Percentiles rank a stretch among this genome's conserved stretches.
These are phyloP conservation scores for Dictyostelium brefeldianum DNA, from an alignment of 78 protist genomes.

Conservation along the genomic window DNA sequence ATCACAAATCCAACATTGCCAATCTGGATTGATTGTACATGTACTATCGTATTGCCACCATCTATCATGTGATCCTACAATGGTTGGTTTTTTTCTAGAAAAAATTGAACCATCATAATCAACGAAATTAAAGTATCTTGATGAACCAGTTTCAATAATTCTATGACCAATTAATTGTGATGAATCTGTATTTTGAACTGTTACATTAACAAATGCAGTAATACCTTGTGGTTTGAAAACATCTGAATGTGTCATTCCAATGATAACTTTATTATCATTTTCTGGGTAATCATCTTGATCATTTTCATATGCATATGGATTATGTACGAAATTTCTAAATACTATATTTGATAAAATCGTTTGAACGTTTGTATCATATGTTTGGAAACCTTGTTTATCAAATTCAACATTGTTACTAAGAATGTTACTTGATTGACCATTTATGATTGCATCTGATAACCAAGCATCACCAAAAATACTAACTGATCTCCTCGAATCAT, in stretches of 20 bases:
- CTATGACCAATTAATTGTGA: background rate
- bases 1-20: background rate
- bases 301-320: background rate
- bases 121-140: constrained; percentile 36
- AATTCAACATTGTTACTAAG: background rate
- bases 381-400: constrained; percentile 18
- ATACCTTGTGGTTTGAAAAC: constrained; percentile 76
- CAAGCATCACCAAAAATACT: constrained; percentile 52
- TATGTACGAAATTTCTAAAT: constrained; percentile 11
- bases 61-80: background rate
- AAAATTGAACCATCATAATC: constrained; percentile 43
- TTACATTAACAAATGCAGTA: background rate
- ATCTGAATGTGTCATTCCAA: constrained; percentile 59
- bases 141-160: constrained; percentile 30
- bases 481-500: constrained; percentile 22
- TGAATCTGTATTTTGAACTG: background rate
- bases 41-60: background rate
- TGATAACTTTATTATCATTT: constrained; percentile 8
- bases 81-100: background rate
- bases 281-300: background rate
- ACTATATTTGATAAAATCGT: constrained; percentile 41
- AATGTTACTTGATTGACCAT: constrained; percentile 41
- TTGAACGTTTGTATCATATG: constrained; percentile 45
- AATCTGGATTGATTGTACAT: background rate
- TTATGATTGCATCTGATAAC: constrained; percentile 35